phyloP scores from a whole-genome alignment of 176 grass and related monocot species.

The Lolium multiflorum region DNA sequence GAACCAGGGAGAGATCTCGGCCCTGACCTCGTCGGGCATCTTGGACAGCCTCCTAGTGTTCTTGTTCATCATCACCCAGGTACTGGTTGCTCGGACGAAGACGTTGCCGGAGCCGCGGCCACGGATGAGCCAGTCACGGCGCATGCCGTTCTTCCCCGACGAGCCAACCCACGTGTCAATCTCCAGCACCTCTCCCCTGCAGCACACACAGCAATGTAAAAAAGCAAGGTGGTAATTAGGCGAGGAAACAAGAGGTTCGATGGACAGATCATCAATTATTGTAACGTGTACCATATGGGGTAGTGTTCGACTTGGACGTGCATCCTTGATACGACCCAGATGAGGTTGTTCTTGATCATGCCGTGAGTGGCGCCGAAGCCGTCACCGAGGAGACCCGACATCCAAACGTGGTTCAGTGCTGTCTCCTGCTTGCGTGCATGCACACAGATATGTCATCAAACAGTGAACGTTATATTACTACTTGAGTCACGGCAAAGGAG shows the following conservation, averaged over 20 bases:
- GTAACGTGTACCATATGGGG: conserved; percentile 54
- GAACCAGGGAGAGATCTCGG: conserved; percentile 68
- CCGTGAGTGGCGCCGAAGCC: conserved; percentile 81
- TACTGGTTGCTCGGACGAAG: conserved; percentile 66
- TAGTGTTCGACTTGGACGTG: conserved; percentile 65
- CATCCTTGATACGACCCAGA: conserved; percentile 84
- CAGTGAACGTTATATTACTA: no score
- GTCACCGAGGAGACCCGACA: conserved; percentile 73
- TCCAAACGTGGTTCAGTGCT: conserved; percentile 74
- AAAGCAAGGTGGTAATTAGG: neutral
- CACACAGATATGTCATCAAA: neutral
- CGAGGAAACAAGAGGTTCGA: neutral
- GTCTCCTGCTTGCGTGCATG: conserved; percentile 44
- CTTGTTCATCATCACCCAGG: conserved; percentile 80
- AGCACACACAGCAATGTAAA: neutral
- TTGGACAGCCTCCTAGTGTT: conserved; percentile 62
- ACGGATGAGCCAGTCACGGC: conserved; percentile 67
- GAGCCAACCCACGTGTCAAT: conserved; percentile 73
- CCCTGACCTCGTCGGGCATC: conserved; percentile 67
- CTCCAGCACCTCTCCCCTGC: conserved; percentile 73
- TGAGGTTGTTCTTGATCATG: conserved; percentile 74
- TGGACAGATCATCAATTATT: neutral
- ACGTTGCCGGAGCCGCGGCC: conserved; percentile 35
- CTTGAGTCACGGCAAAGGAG: neutral
- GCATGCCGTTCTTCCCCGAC: conserved; percentile 76